Evolutionary conservation across 2,329 filamentous ascomycete genomes (phyloP), one percentile per base, ranked within the genome.

Genomic region (Colletotrichum lindemuthianum): DNA sequence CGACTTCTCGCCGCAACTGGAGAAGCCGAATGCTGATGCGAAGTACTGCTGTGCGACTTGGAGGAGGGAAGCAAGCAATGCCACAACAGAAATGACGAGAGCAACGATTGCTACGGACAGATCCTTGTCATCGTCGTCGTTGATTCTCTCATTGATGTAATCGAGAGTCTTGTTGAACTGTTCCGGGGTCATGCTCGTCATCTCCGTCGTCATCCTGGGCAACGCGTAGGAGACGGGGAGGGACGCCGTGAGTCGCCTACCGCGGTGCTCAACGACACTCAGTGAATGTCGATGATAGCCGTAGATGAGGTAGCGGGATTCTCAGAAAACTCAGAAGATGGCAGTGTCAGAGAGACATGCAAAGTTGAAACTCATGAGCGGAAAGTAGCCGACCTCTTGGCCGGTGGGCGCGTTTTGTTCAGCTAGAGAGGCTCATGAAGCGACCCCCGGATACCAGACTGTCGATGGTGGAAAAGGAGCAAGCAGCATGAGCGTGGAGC

Each of bases 1-100:
- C 56, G 83, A 81, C 50, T 79, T 78, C 55, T 80, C 73, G 65
- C 78, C 80, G 69, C 82, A 84, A 57, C 80, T 80, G 6, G 80
- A 74, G 67, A 82, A 84, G 37, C 82, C 82, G n/a, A 77, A 76
- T 0, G 82, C 82, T 9, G 82, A 84, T 0, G 82, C 77, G 24
- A 78, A 78, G 72, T 84, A 84, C 64, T 85, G 82, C 66, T 84
- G 82, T 36, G 81, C 70, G 9, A 84, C 80, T 67, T 85, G 82
- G 66, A 83, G 74, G 10, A 79, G 70, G 1, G 82, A 81, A 1
- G 80, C 80, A 8, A 76, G 52, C 3, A 85, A 70, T 13, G 82
- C 82, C 7, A 85, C 73, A 8, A 84, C 70, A 6, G 82, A 84
- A 43, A 85, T 73, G 39, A 82, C 70, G 36, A 85, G 75, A 45